Evolutionary conservation across 2,329 filamentous ascomycete genomes (phyloP).

Genomic region (Aspergillus viridinutans): DNA sequence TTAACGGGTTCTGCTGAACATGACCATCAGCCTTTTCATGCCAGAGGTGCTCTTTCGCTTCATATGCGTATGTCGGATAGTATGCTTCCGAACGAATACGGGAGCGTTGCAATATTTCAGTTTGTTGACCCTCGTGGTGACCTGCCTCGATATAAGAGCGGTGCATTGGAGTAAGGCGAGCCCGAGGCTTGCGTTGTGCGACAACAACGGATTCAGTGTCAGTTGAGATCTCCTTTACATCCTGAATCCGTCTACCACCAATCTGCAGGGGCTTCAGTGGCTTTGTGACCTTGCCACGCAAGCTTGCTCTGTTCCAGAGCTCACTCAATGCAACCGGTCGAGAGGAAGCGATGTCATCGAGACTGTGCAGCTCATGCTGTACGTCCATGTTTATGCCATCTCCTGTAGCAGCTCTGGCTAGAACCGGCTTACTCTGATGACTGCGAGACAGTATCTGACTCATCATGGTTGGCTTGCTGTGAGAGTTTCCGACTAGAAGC

Average conservation of each 20-base stretch:
- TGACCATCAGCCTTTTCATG: slow-evolving; percentile 1
- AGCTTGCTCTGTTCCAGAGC: slow-evolving; percentile 12
- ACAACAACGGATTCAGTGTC: slow-evolving; percentile 1
- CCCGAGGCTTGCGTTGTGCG: slow-evolving; percentile 4
- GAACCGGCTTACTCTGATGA: neutral
- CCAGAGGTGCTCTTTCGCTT: slow-evolving; percentile 5
- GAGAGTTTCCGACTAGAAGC: neutral
- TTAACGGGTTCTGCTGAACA: slow-evolving; percentile 16
- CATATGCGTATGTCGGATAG: neutral
- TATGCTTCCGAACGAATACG: slow-evolving; percentile 2
- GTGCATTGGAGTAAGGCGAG: slow-evolving; percentile 7
- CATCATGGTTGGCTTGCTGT: slow-evolving; percentile 1
- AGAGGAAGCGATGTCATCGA: slow-evolving; percentile 21
- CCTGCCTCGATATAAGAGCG: slow-evolving; percentile 1
- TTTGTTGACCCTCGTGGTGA: neutral
- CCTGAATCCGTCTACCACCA: slow-evolving; percentile 2
- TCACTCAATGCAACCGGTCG: slow-evolving; percentile 21
- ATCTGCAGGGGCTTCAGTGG: slow-evolving; percentile 13
- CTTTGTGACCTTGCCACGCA: slow-evolving; percentile 18
- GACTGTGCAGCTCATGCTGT: slow-evolving; percentile 14
- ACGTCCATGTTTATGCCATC: neutral
- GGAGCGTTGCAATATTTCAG: neutral
- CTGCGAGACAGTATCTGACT: neutral
- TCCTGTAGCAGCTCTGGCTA: neutral
- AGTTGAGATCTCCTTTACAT: neutral